Evolutionary conservation across 441 rosid species (phyloP), one percentile per base, ranked within the genome.

Genomic region (Macaranga tanarius): DNA sequence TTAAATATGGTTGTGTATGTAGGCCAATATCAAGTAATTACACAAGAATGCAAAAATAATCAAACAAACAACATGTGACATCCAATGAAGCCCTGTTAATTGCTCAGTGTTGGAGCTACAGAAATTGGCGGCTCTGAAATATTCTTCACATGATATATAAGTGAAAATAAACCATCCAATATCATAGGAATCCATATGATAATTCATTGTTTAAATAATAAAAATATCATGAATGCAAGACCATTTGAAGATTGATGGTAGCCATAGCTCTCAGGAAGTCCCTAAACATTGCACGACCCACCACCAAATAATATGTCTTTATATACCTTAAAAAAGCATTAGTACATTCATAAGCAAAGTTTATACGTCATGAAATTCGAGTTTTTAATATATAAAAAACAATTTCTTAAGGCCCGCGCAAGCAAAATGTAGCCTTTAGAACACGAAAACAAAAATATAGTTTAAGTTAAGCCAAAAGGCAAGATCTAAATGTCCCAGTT

Each of bases 61-160:
- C 10, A 15, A 34, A 48, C 47, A 59, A 51, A 15, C 16, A 34
- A 5, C 63, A 26, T 44, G 58, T 73, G 75, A 69, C 56, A 47
- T 54, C 61, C 45, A 70, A 65, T 73, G 34, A 12, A 16, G 59
- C 54, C 20, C 9, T 17, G 7, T 34, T 10, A 15, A 40, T n/a
- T n/a, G n/a, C 48, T 38, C 6, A 52, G 31, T n/a, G n/a, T 20
- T 23, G 45, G 66, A 59, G 48, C 25, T 19, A 2, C 12, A 10
- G 2, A 4, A 31, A 70, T 25, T 72, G 80, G 76, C 74, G 79
- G 83, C 79, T 69, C 34, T 76, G 42, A 64, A 71, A 67, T 73
- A 74, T 67, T 23, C 42, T 28, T 22, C 50, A 47, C 59, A 55
- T 10, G 6, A 23, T 45, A 7, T 20, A 0, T 7, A 6, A 45